Conservation (phyloP, 495 filamentous ascomycete species). For the Trichoderma gamsii region DNA sequence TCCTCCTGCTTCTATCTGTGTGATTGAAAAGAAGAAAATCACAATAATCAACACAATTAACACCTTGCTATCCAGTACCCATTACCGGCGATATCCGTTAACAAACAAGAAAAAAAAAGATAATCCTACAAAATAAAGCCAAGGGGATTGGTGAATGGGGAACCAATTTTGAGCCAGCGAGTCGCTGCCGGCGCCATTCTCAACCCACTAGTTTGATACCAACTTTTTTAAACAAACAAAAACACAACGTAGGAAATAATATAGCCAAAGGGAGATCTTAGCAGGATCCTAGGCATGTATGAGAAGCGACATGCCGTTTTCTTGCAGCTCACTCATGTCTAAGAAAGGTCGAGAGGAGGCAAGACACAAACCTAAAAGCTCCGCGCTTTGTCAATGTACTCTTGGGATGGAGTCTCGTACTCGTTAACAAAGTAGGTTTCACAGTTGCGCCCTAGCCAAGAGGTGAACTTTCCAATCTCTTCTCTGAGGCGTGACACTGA, state of each 20-base stretch:
- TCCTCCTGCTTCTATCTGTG: neutral
- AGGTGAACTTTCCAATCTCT: conserved; percentile 72
- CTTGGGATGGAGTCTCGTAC: conserved; percentile 58
- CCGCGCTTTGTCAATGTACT: conserved; percentile 38
- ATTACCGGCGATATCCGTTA: conserved; percentile 1
- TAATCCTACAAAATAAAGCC: neutral
- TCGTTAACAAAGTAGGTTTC: conserved; percentile 67
- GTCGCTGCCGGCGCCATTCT: neutral
- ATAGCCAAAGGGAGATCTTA: no score
- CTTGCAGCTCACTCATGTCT: neutral
- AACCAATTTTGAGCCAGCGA: neutral
- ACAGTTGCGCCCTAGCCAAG: conserved; percentile 71
- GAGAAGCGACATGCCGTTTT: neutral
- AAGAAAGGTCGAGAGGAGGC: neutral
- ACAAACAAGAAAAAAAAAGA: neutral
- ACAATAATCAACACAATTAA: neutral
- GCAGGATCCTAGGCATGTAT: no score
- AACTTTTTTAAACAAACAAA: no score
- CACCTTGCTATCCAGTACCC: conserved; percentile 8
- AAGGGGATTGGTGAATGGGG: neutral
- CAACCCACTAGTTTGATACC: no score
- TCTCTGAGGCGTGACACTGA: conserved; percentile 80
- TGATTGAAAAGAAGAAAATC: neutral
- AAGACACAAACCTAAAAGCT: neutral
- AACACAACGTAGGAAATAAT: no score